A percentile compares a stretch with the other conserved stretches of the same genome.
These are phyloP conservation scores for Cladophialophora psammophila DNA, from an alignment of 2,329 filamentous ascomycete species.

Conservation along the genomic window DNA sequence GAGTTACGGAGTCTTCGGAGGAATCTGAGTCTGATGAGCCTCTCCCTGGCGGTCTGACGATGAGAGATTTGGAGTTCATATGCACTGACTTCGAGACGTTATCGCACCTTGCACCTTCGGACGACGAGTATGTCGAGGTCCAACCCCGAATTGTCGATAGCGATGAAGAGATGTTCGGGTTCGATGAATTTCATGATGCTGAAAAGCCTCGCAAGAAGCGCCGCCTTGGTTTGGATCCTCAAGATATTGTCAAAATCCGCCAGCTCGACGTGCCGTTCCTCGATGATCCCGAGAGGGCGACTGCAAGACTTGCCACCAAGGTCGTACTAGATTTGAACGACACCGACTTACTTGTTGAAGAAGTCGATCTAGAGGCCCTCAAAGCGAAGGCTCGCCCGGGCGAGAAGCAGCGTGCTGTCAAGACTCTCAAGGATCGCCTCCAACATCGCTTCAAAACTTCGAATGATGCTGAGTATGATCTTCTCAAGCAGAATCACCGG, in stretches of 20 bases:
- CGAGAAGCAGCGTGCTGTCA: conserved; percentile 64
- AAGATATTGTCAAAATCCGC: conserved; percentile 59
- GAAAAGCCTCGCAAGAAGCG: conserved; percentile 70
- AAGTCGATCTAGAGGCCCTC: conserved; percentile 72
- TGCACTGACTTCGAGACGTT: conserved; percentile 84
- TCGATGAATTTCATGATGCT: conserved; percentile 57
- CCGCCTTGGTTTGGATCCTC: conserved; percentile 57
- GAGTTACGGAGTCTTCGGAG: conserved; percentile 58
- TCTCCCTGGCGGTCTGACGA: conserved; percentile 70
- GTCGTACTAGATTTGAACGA: conserved; percentile 89
- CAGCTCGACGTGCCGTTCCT: conserved; percentile 74
- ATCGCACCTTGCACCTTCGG: conserved; percentile 57
- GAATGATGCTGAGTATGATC: conserved; percentile 94
- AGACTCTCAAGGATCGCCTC: conserved; percentile 62
- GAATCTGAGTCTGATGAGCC: conserved; percentile 69
- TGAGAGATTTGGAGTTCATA: conserved; percentile 82
- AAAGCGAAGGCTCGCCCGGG: conserved; percentile 49
- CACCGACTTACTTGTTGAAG: conserved; percentile 82
- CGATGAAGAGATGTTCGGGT: conserved; percentile 67
- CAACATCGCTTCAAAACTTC: conserved; percentile 90
- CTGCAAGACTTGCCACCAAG: conserved; percentile 75
- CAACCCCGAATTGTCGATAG: conserved; percentile 39
- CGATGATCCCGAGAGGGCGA: conserved; percentile 79
- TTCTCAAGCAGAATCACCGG: conserved; percentile 95
- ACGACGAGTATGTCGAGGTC: conserved; percentile 45